Evolutionary conservation across 129 eudicot genomes (phyloP), one percentile per base, ranked within the genome.

Genomic region (Glebionis coronaria): DNA sequence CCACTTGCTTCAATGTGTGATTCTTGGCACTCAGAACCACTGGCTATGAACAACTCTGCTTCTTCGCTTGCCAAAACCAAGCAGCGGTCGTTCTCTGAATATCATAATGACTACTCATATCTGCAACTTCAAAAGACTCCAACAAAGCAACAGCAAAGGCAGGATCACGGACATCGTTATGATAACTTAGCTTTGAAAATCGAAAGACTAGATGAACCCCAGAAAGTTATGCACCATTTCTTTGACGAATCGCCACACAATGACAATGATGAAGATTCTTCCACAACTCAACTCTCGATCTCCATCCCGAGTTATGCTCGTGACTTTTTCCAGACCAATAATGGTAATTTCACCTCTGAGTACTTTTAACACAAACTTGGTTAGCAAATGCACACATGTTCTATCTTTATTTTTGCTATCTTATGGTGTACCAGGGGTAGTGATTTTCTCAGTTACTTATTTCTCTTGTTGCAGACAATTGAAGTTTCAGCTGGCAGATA

Each of bases 201-300:
- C 45, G 82, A 75, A 29, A 77, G 55, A 38, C 70, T 82, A 62
- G 78, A 79, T 25, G 80, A 82, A 44, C 81, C 87, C 46, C 80
- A 80, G 85, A 88, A 88, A 77, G 90, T 87, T 3, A 91, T 86
- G 93, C 98, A 92, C 67, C 96, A 88, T 82, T 92, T 92, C 85
- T 81, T 92, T 74, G 96, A 91, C 72, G 98, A 91, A 75, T 82
- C 92, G 70, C 86, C 90, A 44, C 81, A 84, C 7, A 77, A 80
- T 61, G 83, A 73, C 74, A 55, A 69, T 40, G 88, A 54, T 23
- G 38, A 71, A 47, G 79, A 76, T 69, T 76, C 80, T 76, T 83
- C 87, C 15, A 80, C 76, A 44, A 92, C 96, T 44, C 95, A 84
- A 29, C 96, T 92, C 65, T 88, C 98, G 5, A 91, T 91, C 31